Base-by-base conservation (phyloP, 148 eudicot genomes). In the Amaranthus cruentus region DNA sequence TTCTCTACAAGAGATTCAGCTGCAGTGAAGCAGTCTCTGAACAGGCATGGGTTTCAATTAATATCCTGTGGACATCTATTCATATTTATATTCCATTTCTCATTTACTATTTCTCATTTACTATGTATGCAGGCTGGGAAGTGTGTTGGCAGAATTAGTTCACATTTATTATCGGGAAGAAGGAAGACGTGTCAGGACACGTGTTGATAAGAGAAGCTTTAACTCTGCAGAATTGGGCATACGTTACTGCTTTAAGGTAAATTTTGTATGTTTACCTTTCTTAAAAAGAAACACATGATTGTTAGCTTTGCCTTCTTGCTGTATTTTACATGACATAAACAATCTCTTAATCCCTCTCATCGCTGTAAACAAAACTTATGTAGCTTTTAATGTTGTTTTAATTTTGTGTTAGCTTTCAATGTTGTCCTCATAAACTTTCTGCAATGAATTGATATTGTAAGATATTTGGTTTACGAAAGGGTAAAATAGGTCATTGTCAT, bases 171-270 rank as follows among this genome's bases (percentile, higher is more conserved):
- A 92, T 70, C 82, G 92, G 71, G 97, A 95, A 68, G 99, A 92
- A 87, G 96, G 99, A 72, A 85, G 90, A 62, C 86, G 91, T 73
- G 78, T 95, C 54, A 95, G 86, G 86, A 75, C 85, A 67, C 89
- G 93, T 54, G 83, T 95, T 64, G 99, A 95, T 75, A 92, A 80
- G 85, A 95, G 90, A 76, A 95, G 69, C 77, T 82, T 83, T 74
- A 79, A 74, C 51, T 86, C 89, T 28, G 71, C 87, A 49, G 97
- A 92, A 89, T 80, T 90, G 86, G 80, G 85, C 73, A 84, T 90
- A 69, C 96, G 99, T 66, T 91, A 84, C 77, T 88, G 92, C 82
- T 92, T 95, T 77, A 95, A 95, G 87, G 97, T 95, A 65, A 66
- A 65, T 53, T 28, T 57, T 44, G 50, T 56, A 13, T 57, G 42